Evolutionary conservation across 164 flowering plant genomes (phyloP), one percentile per base, ranked within the genome.

Genomic region (Piper longum): DNA sequence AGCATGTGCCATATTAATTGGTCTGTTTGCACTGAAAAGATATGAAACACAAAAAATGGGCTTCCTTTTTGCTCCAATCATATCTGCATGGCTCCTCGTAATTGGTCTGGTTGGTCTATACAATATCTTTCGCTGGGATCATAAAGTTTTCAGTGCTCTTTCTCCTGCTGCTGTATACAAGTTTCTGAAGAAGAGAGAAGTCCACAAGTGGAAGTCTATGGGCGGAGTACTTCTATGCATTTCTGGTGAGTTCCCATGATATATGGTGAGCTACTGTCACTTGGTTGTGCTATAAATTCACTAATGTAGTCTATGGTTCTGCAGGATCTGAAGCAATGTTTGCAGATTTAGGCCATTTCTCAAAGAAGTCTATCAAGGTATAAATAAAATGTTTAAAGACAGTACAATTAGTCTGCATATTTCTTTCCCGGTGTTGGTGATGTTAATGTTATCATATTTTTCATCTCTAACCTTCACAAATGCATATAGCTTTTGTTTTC

Each of bases 241-340:
- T 17, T 86, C 96, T 75, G 97, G 95, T 90, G 26, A 11, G 62
- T 58, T 39, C 8, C 14, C 6, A 14, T 56, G 26, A 26, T 52
- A 26, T 26, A 26, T 26, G 48, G 16, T 56, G 41, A 36, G 52
- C 52, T 48, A 9, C 14, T 48, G 52, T 48, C 14, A 9, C 3
- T 48, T 48, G 52, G 14, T 48, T 48, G 11, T 48, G 2, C 3
- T 9, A 2, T 48, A 48, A 48, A 8, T 48, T 48, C 52, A 48
- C 52, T 48, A 48, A 48, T 48, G 8, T 9, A 48, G 17, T 39
- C 16, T 41, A n/a, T 2, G 40, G 58, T 16, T 60, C 72, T 75
- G 57, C 80, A 89, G 97, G 97, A 62, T 86, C 97, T 13, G 98
- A 91, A 72, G 95, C 90, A 57, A 88, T 91, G 91, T 91, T 80